Base-by-base conservation (phyloP, 2,329 filamentous ascomycete species). In the Coleophoma crateriformis region DNA sequence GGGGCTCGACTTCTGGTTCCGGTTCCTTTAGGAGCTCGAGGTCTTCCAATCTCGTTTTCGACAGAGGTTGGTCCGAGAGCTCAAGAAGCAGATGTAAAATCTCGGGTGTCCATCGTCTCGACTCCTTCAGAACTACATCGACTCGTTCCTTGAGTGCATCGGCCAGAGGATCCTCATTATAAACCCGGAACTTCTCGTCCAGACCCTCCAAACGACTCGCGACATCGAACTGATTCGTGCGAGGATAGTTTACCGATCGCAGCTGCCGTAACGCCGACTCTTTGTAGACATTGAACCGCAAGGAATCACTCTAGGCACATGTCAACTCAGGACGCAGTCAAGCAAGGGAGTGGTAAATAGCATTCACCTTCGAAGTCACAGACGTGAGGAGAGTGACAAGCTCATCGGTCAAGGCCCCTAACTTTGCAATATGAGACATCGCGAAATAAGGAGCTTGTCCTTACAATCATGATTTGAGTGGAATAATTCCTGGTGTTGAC, bases 101-200 rank as follows among this genome's bases (percentile, higher is more conserved):
- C 58, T 97, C 94, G 0, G 91, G 90, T 6, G 82, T 81, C 78
- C 82, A 92, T 67, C 82, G 83, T 40, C 76, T 76, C 34, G 68
- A 72, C 46, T 52, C 62, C 50, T 68, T 62, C 11, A 76, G 70
- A 17, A 96, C 68, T 52, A 83, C 78, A 37, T 77, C 69, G 13
- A 90, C 66, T 34, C 87, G 76, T 40, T 65, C 62, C 37, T 73
- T 70, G 34, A 90, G 70, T 6, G 82, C 84, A 63, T 91, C 84
- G 12, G 90, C 89, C 22, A 96, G 71, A 37, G 81, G 82, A 59
- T 96, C 91, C 54, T 88, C 82, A 61, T 87, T 85, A 44, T 89
- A 77, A 48, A 97, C 77, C 33, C 83, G 79, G 59, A 96, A 94
- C 59, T 92, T 90, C 70, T 97, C 94, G 57, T 91, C 85, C 3